Base-by-base conservation (phyloP, 2,329 filamentous ascomycete species). In the Aspergillus candidus region DNA sequence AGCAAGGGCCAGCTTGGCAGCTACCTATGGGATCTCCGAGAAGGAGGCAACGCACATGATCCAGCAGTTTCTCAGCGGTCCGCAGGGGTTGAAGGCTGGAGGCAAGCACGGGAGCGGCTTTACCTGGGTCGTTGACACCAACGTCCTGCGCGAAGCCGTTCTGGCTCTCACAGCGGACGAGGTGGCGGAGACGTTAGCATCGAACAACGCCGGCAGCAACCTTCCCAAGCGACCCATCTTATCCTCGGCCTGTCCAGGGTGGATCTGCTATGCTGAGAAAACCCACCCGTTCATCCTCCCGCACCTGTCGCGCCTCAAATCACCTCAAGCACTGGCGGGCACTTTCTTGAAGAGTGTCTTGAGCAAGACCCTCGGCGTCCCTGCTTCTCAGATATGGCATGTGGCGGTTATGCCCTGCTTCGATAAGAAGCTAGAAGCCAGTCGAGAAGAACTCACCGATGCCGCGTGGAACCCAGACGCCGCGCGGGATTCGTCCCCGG, bases 211-310 rank as follows among this genome's bases (percentile, higher is more conserved):
- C 7, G 52, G 53, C 18, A 58, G 52, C 32, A 34, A 60, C 27
- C 44, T 53, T 32, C 65, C 70, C 2, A 68, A 68, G 41, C 62
- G 59, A 17, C 72, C 71, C 15, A 64, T 74, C 18, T 76, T 98
- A 35, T 88, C 90, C 7, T 90, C 90, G 3, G 88, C 88, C 14
- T 98, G 93, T 65, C 93, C 93, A 1, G 93, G 93, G 6, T 98
- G 94, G 90, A 91, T 98, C 44, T 98, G 93, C 70, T 98, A 98
- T 61, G 91, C 91, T 18, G 93, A 98, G 66, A 97, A 98, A 71
- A 97, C 91, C 43, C 93, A 98, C 60, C 89, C 93, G 2, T 84
- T 96, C 60, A 82, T 97, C 43, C 76, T 98, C 39, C 88, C 89
- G 22, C 89, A 98, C 65, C 75, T 98, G 42, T 96, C 90, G 46